Conservation (phyloP, 2,329 filamentous ascomycete species). For the Aspergillus fijiensis region DNA sequence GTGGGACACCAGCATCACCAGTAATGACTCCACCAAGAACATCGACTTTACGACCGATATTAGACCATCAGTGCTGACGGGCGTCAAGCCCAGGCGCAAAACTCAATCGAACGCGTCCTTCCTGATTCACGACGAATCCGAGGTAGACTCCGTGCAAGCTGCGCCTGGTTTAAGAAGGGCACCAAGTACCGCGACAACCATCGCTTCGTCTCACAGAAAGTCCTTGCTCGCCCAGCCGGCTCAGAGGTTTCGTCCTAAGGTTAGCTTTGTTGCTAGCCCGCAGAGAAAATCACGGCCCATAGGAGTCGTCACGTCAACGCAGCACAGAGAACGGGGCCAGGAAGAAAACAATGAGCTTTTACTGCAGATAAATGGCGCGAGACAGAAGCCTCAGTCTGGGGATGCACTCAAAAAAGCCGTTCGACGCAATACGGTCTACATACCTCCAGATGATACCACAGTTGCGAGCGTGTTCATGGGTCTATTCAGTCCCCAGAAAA, state of each 20-base stretch:
- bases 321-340: conserved; percentile 9
- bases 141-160: conserved; percentile 13
- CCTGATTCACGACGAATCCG: conserved; percentile 41
- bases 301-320: conserved; percentile 8
- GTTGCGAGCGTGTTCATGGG: conserved; percentile 46
- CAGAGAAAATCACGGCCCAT: conserved; percentile 14
- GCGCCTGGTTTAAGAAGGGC: conserved; percentile 21
- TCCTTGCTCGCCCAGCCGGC: conserved; percentile 42
- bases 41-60: conserved; percentile 46
- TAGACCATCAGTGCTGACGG: conserved; percentile 29
- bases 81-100: conserved; percentile 31
- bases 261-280: conserved; percentile 28
- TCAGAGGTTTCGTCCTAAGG: conserved; percentile 40
- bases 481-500: conserved; percentile 44
- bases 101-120: conserved; percentile 31
- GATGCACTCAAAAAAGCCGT: conserved; percentile 32
- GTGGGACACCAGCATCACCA: conserved; percentile 26
- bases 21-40: conserved; percentile 37
- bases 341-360: conserved; percentile 20
- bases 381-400: conserved; percentile 6
- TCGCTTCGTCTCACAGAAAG: conserved; percentile 25
- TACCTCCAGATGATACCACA: conserved; percentile 44
- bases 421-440: conserved; percentile 42
- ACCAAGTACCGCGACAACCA: conserved; percentile 11
- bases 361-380: conserved; percentile 14